phyloP scores from a whole-genome alignment of 345 rosid species.

The Camelina hispida region DNA sequence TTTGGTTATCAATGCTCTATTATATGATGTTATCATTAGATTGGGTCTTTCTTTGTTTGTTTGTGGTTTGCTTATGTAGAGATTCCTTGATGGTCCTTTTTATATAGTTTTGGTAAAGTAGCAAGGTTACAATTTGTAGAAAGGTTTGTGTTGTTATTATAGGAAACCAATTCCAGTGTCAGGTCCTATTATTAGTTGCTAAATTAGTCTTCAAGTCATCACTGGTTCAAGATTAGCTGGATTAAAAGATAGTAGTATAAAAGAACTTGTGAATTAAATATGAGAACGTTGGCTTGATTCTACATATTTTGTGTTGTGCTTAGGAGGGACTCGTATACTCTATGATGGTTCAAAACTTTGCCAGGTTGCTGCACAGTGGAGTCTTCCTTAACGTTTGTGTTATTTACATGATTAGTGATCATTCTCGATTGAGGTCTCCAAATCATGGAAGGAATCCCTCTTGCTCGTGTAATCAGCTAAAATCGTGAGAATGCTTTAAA shows the following conservation, averaged over 20 bases:
- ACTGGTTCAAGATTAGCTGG: background rate
- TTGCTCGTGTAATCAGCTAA: too few relatives aligned
- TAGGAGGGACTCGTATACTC: too few relatives aligned
- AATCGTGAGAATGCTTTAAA: too few relatives aligned
- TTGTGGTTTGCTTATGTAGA: conserved; percentile 2
- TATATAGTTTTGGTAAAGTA: too few relatives aligned
- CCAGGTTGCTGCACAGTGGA: too few relatives aligned
- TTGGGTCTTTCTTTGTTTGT: background rate
- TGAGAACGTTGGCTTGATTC: background rate
- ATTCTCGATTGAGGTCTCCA: too few relatives aligned
- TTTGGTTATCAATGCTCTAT: background rate
- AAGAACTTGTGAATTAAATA: background rate
- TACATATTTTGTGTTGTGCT: background rate
- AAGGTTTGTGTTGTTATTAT: background rate
- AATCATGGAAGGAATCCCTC: too few relatives aligned
- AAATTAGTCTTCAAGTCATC: background rate
- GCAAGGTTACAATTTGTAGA: background rate
- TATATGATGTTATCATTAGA: conserved; percentile 11
- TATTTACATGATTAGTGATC: too few relatives aligned
- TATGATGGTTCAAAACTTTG: too few relatives aligned
- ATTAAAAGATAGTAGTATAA: background rate
- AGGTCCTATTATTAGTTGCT: conserved; percentile 1
- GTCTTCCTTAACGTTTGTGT: too few relatives aligned
- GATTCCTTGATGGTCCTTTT: background rate
- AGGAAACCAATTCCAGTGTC: background rate